Percentiles rank a stretch among this genome's conserved stretches.
Evolutionary conservation across 306 rosid genomes (phyloP).

Genomic region (Begonia masoniana): DNA sequence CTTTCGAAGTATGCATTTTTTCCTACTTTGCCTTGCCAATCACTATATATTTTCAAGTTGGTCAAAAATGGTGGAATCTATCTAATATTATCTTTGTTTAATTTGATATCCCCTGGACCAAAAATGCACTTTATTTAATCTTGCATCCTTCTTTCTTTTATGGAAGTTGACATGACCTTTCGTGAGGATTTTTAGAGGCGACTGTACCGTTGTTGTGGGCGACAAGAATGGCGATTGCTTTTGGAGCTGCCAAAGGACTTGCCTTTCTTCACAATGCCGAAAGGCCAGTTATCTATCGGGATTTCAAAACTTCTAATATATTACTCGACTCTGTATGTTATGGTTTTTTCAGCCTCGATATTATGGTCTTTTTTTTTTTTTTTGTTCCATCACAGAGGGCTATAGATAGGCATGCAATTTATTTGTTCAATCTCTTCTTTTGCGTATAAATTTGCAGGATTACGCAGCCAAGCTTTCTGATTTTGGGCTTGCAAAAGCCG

Average conservation of each 20-base stretch:
- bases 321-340: slow-evolving; percentile 72
- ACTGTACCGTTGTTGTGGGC: slow-evolving; percentile 80
- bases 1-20: slow-evolving; percentile 60
- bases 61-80: too few relatives aligned
- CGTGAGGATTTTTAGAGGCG: slow-evolving; percentile 52
- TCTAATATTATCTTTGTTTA: background rate
- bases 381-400: background rate
- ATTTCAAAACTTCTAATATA: slow-evolving; percentile 92
- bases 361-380: background rate
- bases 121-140: background rate
- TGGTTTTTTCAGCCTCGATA: slow-evolving; percentile 3
- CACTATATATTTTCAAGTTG: background rate
- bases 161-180: slow-evolving; percentile 25
- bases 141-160: slow-evolving; percentile 10
- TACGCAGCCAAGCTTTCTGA: slow-evolving; percentile 96
- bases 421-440: slow-evolving; percentile 7
- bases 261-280: slow-evolving; percentile 97
- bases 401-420: slow-evolving; percentile 5
- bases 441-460: slow-evolving; percentile 37
- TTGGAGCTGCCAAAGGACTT: slow-evolving; percentile 96
- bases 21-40: background rate
- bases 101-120: background rate
- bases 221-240: slow-evolving; percentile 87
- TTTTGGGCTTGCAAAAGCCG: slow-evolving; percentile 96
- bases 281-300: slow-evolving; percentile 90